Percentiles rank a stretch among this genome's conserved stretches.
Conservation (phyloP, 352 stramenopile species). For the Hyaloperonospora arabidopsidis region DNA sequence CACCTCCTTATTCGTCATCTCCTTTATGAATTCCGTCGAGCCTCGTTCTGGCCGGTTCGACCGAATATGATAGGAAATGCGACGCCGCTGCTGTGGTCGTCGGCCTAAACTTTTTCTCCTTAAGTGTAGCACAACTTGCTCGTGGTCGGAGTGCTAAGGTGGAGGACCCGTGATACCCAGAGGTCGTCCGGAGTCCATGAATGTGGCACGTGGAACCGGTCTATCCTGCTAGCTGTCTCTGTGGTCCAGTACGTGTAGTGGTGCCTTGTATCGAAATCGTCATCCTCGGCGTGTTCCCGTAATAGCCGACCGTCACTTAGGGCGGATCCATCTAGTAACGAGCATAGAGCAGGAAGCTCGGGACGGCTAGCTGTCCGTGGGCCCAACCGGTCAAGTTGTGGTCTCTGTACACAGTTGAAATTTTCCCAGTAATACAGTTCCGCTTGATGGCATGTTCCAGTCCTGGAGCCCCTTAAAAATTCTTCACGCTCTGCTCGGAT, state of each 20-base stretch:
- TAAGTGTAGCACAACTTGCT: too few species aligned
- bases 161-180: neutral
- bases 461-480: neutral
- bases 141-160: too few species aligned
- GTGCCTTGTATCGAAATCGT: neutral
- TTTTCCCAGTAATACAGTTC: neutral
- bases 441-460: too few species aligned
- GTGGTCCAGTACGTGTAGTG: neutral
- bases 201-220: neutral
- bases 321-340: too few species aligned
- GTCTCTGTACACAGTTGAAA: slow-evolving; percentile 1
- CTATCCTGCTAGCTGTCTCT: neutral
- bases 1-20: too few species aligned
- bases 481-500: neutral
- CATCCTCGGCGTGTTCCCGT: neutral
- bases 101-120: too few species aligned
- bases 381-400: neutral
- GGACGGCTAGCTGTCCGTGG: neutral
- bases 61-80: too few species aligned
- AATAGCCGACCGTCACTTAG: too few species aligned
- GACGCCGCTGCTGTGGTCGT: too few species aligned
- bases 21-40: too few species aligned
- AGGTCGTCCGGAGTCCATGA: neutral
- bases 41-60: too few species aligned
- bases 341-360: neutral